Percentiles rank a stretch among this genome's conserved stretches.
Evolutionary conservation across 2,329 filamentous ascomycete genomes (phyloP).

Genomic region (Cladobotryum mycophilum): DNA sequence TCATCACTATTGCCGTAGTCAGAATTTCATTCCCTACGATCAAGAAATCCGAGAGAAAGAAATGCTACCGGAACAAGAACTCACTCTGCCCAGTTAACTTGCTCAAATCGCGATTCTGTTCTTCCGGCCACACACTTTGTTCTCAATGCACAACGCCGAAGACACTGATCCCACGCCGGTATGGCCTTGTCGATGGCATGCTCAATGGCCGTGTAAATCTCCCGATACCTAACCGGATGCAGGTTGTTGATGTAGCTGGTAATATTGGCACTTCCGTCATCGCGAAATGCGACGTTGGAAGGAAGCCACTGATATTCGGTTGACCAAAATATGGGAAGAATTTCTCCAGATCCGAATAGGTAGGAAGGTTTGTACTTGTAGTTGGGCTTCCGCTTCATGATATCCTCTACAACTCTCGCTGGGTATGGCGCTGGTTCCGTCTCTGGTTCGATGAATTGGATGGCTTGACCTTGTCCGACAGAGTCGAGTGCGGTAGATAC

Average conservation of each 20-base stretch:
- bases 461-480: slow-evolving; percentile 20
- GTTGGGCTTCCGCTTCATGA: too few relatives aligned
- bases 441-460: neutral
- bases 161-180: slow-evolving; percentile 41
- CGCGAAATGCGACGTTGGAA: slow-evolving; percentile 34
- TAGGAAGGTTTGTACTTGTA: too few relatives aligned
- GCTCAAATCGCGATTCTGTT: neutral
- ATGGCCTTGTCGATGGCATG: slow-evolving; percentile 27
- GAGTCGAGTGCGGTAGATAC: slow-evolving; percentile 20
- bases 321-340: slow-evolving; percentile 17
- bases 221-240: slow-evolving; percentile 25
- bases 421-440: too few relatives aligned
- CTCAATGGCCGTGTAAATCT: slow-evolving; percentile 30
- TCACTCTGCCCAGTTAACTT: neutral
- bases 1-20: neutral
- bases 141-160: neutral
- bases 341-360: neutral
- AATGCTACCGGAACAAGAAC: neutral
- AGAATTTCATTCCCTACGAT: neutral
- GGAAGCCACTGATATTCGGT: slow-evolving; percentile 16
- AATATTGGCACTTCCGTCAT: slow-evolving; percentile 25
- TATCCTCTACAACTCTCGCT: too few relatives aligned
- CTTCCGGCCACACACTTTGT: neutral
- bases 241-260: slow-evolving; percentile 40
- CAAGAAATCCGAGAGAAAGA: neutral